A percentile compares a stretch with the other conserved stretches of the same genome.
Evolutionary conservation across 768 basidiomycete genomes (phyloP).

Genomic region (Termitomyces heimii): DNA sequence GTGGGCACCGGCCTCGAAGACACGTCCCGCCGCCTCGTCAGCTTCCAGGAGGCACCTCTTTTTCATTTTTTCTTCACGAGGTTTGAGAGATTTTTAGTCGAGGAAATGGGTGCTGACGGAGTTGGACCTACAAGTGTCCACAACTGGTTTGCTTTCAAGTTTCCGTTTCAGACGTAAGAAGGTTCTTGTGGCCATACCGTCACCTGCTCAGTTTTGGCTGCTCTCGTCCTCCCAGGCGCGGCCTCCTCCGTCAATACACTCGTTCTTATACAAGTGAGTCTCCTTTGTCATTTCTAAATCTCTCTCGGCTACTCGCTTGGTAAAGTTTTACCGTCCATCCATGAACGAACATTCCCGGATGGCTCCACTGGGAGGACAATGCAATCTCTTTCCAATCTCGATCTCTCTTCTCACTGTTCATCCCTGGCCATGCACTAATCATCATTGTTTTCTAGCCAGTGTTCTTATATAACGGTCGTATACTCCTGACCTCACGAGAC

Average conservation of each 20-base stretch:
- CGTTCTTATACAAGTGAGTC: constrained; percentile 48
- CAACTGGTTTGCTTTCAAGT: constrained; percentile 30
- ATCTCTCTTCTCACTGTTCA: constrained; percentile 11
- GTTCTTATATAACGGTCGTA: constrained; percentile 24
- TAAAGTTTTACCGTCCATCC: background rate
- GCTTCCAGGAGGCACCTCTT: constrained; percentile 19
- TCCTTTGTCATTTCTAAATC: constrained; percentile 10
- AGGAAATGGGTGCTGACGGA: constrained; percentile 19
- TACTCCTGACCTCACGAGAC: constrained; percentile 15
- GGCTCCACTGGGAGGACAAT: constrained; percentile 17
- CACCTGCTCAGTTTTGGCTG: constrained; percentile 15
- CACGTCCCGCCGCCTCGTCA: constrained; percentile 10
- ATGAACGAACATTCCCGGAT: constrained; percentile 7
- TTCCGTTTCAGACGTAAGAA: constrained; percentile 34
- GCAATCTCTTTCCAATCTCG: constrained; percentile 15
- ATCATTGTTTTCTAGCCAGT: constrained; percentile 25
- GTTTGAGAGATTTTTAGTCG: constrained; percentile 7
- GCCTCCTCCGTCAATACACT: constrained; percentile 66
- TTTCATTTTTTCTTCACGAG: constrained; percentile 17
- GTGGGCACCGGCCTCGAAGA: constrained; percentile 11
- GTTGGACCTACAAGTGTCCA: constrained; percentile 52
- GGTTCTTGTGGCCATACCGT: constrained; percentile 17
- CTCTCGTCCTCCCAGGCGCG: constrained; percentile 42
- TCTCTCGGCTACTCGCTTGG: constrained; percentile 3
- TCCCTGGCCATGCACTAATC: constrained; percentile 9